Base-by-base conservation (phyloP, 352 stramenopile genomes). In the Phytophthora niederhauseri region DNA sequence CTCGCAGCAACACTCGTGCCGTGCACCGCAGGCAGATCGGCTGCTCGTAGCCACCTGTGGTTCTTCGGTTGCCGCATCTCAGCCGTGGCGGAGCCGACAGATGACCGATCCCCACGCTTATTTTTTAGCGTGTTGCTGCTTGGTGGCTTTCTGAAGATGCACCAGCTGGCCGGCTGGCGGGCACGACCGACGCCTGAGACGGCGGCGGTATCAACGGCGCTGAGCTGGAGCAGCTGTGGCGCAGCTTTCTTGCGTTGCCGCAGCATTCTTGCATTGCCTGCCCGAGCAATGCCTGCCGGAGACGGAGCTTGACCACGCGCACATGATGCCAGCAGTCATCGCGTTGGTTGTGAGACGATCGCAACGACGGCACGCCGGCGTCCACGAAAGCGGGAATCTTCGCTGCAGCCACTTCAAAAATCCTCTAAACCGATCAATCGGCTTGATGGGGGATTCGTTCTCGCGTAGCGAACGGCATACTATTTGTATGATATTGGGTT, bases 101-200 rank as follows among this genome's bases (percentile, higher is more conserved):
- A 15, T 41, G 49, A 59, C 57, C 30, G 6, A 48, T 19, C 14
- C 43, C 17, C 17, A 50, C 43, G 19, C 43, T 20, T 20, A 50
- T 24, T 9, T n/a, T 52, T 57, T 57, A 45, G 30, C 58, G 30
- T 28, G 12, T 7, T 43, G 59, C 49, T 67, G 61, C 31, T 64
- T 68, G 53, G 41, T 56, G n/a, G 31, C n/a, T 57, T 68, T 68
- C 63, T 70, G 63, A 70, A 64, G 54, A 58, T 69, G 26, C 46
- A 17, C 11, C 30, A 19, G 41, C 41, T n/a, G 45, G 57, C 34
- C 60, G 41, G 36, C 50, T 61, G 61, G 38, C 31, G 8, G 46
- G 19, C 19, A 28, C 46, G 19, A 19, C 8, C 19, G 46, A 6
- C 46, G 15, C n/a, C 46, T 50, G 43, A 12, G n/a, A n/a, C n/a